Evolutionary conservation across 192 early-diverging fungal species (phyloP), one percentile per base, ranked within the genome.

Genomic region (Obelidium mucronatum): DNA sequence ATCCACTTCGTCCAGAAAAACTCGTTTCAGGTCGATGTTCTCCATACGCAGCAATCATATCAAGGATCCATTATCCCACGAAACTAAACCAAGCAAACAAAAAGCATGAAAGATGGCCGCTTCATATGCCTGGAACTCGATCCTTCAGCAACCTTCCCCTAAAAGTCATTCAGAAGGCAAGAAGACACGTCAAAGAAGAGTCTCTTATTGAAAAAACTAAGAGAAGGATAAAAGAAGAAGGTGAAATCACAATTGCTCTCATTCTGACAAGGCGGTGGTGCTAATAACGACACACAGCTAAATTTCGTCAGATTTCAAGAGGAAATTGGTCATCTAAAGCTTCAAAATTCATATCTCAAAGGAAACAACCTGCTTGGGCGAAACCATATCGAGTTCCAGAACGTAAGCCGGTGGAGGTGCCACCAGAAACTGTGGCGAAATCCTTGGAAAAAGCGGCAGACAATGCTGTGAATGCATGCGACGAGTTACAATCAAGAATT

Each of bases 301-400:
- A 62, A n/a, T 44, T 42, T 30, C 72, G 72, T 24, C n/a, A 40
- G 26, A 1, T 55, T 33, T 63, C 72, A 6, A 11, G 72, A 28
- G 72, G 72, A 61, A 74, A 74, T 44, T 74, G 56, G 56, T 60
- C 59, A 6, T 62, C 56, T 17, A 40, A 36, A 24, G 59, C 36
- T 8, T 63, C 59, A 2, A 74, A 60, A 33, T 74, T 74, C 40
- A 56, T 74, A 13, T 62, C 59, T 35, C n/a, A 62, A 40, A 11
- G 72, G 59, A 74, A 74, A 33, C 72, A 63, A 51, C 72, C 72
- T n/a, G 72, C 72, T 36, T 74, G 72, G 72, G 72, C 72, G 11
- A 13, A 35, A 36, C 42, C 31, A 42, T 40, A 62, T 42, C 39
- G 52, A 24, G 35, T 63, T 60, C 72, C 72, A 6, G 59, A 19